These are phyloP conservation scores for Lachancea waltii DNA, from an alignment of 805 yeast genomes.

Conservation along the genomic window DNA sequence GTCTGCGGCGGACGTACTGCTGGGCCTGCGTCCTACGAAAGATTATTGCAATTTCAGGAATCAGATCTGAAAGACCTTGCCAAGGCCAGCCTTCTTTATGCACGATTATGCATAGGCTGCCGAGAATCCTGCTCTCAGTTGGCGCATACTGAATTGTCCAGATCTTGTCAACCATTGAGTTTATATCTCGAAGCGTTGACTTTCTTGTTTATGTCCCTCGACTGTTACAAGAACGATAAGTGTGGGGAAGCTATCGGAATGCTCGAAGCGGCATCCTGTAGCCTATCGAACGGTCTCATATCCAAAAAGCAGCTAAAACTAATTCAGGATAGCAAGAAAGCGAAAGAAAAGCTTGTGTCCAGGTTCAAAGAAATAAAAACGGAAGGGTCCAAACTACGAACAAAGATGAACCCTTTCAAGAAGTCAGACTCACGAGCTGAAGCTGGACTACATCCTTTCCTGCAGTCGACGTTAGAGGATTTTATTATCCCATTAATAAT, in stretches of 20 bases:
- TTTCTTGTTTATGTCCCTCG: slow-evolving; percentile 25
- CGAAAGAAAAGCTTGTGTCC: slow-evolving; percentile 5
- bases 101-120: slow-evolving; percentile 29
- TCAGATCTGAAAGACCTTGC: slow-evolving; percentile 25
- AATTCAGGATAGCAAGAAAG: slow-evolving; percentile 6
- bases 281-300: slow-evolving; percentile 11
- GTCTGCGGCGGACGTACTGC: slow-evolving; percentile 12
- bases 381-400: slow-evolving; percentile 4
- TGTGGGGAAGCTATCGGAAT: slow-evolving; percentile 28
- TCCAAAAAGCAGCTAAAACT: slow-evolving; percentile 8
- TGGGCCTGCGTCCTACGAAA: slow-evolving; percentile 14
- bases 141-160: neutral
- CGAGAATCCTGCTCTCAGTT: slow-evolving; percentile 13
- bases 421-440: neutral
- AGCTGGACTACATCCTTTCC: slow-evolving; percentile 18
- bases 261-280: slow-evolving; percentile 20
- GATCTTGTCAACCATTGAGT: slow-evolving; percentile 6
- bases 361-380: slow-evolving; percentile 6
- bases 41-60: slow-evolving; percentile 27
- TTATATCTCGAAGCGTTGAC: slow-evolving; percentile 22
- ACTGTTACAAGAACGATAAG: slow-evolving; percentile 23
- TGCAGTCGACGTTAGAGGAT: slow-evolving; percentile 21
- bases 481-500: slow-evolving; percentile 26
- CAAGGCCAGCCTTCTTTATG: slow-evolving; percentile 21
- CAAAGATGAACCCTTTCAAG: slow-evolving; percentile 4